These are phyloP conservation scores for Erodium trifolium DNA, from an alignment of 441 rosid species.

Conservation along the genomic window DNA sequence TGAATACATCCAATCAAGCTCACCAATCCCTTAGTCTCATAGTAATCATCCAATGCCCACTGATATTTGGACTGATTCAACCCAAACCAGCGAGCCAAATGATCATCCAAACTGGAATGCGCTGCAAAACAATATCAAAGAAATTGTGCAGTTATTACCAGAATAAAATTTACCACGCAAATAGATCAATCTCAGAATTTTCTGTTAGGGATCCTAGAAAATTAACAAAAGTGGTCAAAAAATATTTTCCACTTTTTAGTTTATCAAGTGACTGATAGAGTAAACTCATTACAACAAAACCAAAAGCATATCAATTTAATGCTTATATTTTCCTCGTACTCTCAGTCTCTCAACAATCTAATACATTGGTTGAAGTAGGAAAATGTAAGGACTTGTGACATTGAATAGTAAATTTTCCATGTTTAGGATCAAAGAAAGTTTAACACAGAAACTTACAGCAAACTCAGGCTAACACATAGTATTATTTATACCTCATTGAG, in stretches of 20 bases:
- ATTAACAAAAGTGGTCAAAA: background rate
- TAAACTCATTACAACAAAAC: background rate
- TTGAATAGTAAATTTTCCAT: background rate
- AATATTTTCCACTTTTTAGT: background rate
- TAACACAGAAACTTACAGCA: background rate
- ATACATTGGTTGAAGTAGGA: too few relatives aligned
- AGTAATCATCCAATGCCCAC: constrained; percentile 69
- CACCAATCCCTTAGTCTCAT: constrained; percentile 64
- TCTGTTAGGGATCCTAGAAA: background rate
- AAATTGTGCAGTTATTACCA: background rate
- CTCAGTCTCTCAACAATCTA: background rate
- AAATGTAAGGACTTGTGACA: too few relatives aligned
- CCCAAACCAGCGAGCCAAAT: constrained; percentile 95
- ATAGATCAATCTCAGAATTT: background rate
- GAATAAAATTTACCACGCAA: background rate
- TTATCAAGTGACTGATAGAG: background rate
- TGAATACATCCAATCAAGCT: constrained; percentile 17
- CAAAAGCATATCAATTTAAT: background rate
- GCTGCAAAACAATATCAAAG: constrained; percentile 35
- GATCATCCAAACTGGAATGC: constrained; percentile 91
- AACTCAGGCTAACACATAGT: background rate
- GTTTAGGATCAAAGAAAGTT: background rate
- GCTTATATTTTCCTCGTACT: background rate
- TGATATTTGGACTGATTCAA: constrained; percentile 94
- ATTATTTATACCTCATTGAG: background rate